phyloP scores from a whole-genome alignment of 306 rosid species.

The Cucumis melo region DNA sequence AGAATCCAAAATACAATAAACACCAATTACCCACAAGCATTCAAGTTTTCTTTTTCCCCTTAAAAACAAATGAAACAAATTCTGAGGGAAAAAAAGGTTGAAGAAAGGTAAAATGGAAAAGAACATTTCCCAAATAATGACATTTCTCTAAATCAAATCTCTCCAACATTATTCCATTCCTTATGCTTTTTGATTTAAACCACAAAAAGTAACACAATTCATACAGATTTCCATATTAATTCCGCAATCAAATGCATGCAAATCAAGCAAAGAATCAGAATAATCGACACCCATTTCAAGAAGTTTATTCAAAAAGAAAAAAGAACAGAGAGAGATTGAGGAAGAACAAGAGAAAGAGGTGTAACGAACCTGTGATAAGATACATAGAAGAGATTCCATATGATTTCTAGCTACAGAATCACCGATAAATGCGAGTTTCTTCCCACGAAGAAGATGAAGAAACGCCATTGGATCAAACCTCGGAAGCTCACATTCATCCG shows the following conservation, averaged over 20 bases:
- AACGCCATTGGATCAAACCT: constrained; percentile 40
- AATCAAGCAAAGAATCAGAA: not conserved
- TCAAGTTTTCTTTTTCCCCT: not conserved
- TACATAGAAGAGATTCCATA: constrained; percentile 71
- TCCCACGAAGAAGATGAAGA: constrained; percentile 43
- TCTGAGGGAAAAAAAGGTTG: not conserved
- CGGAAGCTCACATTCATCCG: constrained; percentile 51
- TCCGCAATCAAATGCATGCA: not conserved
- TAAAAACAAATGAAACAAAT: too few relatives aligned
- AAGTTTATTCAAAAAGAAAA: not conserved
- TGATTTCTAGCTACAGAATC: constrained; percentile 88
- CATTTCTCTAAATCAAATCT: not conserved
- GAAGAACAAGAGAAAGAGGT: not conserved
- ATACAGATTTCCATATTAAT: not conserved
- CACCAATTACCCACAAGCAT: not conserved
- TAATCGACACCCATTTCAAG: not conserved
- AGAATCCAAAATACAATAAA: too few relatives aligned
- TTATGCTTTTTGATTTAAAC: not conserved
- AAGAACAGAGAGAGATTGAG: not conserved
- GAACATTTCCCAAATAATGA: not conserved
- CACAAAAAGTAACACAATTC: not conserved
- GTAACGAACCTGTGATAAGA: constrained; percentile 59
- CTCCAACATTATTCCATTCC: not conserved
- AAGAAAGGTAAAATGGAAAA: not conserved
- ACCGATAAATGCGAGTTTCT: constrained; percentile 71